phyloP scores from a whole-genome alignment of 208 protist genomes.

The Angomonas ambiguus region DNA sequence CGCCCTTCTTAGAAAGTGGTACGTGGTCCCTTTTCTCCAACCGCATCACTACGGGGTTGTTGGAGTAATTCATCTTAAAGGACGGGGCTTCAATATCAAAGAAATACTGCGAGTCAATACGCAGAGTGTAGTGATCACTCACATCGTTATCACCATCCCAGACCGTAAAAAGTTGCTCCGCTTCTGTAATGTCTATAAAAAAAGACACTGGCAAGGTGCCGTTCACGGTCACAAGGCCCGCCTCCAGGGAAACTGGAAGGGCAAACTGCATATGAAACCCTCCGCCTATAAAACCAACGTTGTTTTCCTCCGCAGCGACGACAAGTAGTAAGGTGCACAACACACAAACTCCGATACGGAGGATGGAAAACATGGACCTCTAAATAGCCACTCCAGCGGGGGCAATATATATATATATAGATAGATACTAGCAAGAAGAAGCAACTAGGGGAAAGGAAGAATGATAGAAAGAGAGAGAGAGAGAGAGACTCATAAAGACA shows the following conservation, averaged over 20 bases:
- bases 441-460: no score
- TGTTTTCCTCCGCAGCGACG: not conserved
- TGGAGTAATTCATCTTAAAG: not conserved
- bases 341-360: not conserved
- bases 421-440: no score
- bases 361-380: not conserved
- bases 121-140: not conserved
- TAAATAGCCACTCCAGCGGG: not conserved
- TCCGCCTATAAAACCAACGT: not conserved
- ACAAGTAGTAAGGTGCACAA: not conserved
- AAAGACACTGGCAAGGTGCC: not conserved
- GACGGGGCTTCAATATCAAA: slow-evolving; percentile 1
- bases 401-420: not conserved
- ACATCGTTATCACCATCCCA: not conserved
- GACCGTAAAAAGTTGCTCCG: not conserved
- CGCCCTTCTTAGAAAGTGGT: not conserved
- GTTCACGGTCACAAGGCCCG: not conserved
- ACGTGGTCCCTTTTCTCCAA: not conserved
- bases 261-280: not conserved
- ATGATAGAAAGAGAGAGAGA: not conserved
- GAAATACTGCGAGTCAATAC: not conserved
- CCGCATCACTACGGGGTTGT: not conserved
- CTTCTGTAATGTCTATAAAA: not conserved
- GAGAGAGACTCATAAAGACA: not conserved
- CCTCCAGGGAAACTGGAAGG: not conserved